Evolutionary conservation across 1,139 yeast species (phyloP), one percentile per base, ranked within the genome.

Genomic region (Suhomyces ambrosiae): DNA sequence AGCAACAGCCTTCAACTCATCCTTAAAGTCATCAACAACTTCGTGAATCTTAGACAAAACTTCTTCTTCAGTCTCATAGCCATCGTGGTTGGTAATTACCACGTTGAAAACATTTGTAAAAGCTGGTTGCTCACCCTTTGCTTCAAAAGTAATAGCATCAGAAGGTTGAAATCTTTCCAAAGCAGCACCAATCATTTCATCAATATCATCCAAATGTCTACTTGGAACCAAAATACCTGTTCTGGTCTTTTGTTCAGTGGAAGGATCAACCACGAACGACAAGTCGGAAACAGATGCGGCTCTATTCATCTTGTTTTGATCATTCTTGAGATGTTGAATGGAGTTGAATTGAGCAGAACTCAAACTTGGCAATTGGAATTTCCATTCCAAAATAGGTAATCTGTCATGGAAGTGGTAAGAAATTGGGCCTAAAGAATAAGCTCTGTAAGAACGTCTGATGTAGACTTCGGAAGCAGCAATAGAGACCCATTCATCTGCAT

Each of bases 381-480:
- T 83, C 95, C 97, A 92, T 51, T 86, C 83, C 48, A 88, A 76
- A 35, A 86, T 75, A 37, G 94, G 92, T 41, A 80, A 66, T 36
- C 74, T 70, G 43, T 77, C 78, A 44, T 81, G 76, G 56, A 70
- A 68, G 48, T 76, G 78, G 58, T 87, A 86, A 39, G 72, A 68
- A 41, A 92, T 76, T 45, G 82, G 84, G 40, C 88, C 86, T 48
- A 92, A 82, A 27, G 89, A 84, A 66, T 94, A 94, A 29, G 97
- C 97, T 60, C 97, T 82, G 74, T 90, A 92, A 34, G 97, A 95
- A 61, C 98, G 86, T 65, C 98, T 85, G 42, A 90, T 83, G 63
- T 92, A 92, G 41, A 92, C 95, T 65, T 92, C 97, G 33, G 95
- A 88, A 29, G 98, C 97, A 25, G 98, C 97, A 54, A 92, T 79